Evolutionary conservation across 345 rosid species (phyloP).

Genomic region (Bruguiera sexangula): DNA sequence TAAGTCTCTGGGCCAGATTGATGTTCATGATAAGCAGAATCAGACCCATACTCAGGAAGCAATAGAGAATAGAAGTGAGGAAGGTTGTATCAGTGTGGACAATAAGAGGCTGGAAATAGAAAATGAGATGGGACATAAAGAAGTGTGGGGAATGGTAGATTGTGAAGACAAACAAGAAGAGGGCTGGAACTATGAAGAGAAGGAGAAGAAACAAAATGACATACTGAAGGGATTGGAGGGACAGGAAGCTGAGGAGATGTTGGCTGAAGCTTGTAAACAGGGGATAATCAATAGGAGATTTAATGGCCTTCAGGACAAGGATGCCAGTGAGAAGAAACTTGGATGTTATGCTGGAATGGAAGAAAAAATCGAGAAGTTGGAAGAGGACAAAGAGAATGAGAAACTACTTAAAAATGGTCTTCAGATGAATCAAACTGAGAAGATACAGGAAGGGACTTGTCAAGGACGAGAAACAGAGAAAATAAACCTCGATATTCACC

Average conservation of each 20-base stretch:
- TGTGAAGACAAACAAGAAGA: slow-evolving; percentile 19
- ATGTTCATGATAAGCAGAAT: slow-evolving; percentile 15
- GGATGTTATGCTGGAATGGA: slow-evolving; percentile 15
- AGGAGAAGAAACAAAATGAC: slow-evolving; percentile 20
- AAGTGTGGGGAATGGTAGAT: slow-evolving; percentile 26
- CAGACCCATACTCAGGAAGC: slow-evolving; percentile 24
- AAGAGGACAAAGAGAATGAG: not conserved
- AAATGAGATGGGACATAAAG: slow-evolving; percentile 20
- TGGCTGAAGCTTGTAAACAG: slow-evolving; percentile 14
- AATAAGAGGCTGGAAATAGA: slow-evolving; percentile 17
- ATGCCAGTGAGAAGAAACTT: slow-evolving; percentile 14
- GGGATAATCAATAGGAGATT: slow-evolving; percentile 17
- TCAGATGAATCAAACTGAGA: slow-evolving; percentile 15
- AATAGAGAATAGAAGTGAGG: slow-evolving; percentile 19
- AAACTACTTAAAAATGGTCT: slow-evolving; percentile 9
- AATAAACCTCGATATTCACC: slow-evolving; percentile 30
- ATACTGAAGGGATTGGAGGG: not conserved
- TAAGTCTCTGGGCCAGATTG: slow-evolving; percentile 13
- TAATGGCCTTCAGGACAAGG: slow-evolving; percentile 17
- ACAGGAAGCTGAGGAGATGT: slow-evolving; percentile 6
- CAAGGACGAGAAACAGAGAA: slow-evolving; percentile 20
- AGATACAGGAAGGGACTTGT: not conserved
- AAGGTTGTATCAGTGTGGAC: slow-evolving; percentile 24
- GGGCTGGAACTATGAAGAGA: slow-evolving; percentile 17
- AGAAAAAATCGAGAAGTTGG: slow-evolving; percentile 17